phyloP scores from a whole-genome alignment of 75 land plant genomes.

The Picea sitchensis region DNA sequence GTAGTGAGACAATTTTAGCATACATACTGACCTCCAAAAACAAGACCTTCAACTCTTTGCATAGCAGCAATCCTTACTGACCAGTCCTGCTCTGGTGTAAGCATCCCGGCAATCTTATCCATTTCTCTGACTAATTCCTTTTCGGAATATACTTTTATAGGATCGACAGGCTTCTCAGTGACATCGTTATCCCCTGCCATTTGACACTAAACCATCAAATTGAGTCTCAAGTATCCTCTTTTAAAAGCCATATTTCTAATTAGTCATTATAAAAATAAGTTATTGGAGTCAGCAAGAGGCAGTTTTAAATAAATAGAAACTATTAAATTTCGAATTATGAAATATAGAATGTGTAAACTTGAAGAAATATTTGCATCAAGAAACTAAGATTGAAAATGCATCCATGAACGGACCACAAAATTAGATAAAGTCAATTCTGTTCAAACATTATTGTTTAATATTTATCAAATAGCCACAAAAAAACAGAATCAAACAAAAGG shows the following conservation, averaged over 20 bases:
- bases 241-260: background rate
- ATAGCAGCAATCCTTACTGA: constrained; percentile 92
- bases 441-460: background rate
- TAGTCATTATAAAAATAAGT: background rate
- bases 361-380: too few species aligned
- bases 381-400: background rate
- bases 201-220: background rate
- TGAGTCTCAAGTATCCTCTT: background rate
- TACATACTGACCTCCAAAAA: constrained; percentile 80
- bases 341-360: too few species aligned
- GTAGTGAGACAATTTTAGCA: background rate
- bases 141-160: constrained; percentile 92
- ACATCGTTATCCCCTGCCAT: constrained; percentile 68
- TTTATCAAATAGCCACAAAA: background rate
- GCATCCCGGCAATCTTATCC: constrained; percentile 78
- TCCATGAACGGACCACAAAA: background rate
- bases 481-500: background rate
- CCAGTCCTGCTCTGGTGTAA: constrained; percentile 97
- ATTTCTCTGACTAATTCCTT: constrained; percentile 90
- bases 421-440: background rate
- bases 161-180: constrained; percentile 85
- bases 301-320: too few species aligned
- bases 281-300: background rate
- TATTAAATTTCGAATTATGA: too few species aligned
- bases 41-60: constrained; percentile 95